Percentiles rank a stretch among this genome's conserved stretches.
phyloP scores from a whole-genome alignment of 1,284 basidiomycete species.

The Coniophora puteana region DNA sequence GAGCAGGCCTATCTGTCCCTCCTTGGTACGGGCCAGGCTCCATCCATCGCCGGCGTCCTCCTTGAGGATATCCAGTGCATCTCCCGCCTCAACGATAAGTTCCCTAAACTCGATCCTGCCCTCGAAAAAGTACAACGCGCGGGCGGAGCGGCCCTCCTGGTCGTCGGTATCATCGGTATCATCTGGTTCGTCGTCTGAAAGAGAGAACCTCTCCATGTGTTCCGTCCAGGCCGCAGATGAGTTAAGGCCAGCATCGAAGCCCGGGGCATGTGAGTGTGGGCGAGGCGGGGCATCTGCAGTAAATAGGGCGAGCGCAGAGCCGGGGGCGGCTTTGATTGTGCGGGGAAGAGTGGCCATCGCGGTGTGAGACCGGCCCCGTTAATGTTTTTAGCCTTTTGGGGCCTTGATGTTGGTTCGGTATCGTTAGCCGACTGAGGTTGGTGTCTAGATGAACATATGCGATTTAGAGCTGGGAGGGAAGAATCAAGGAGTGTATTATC shows the following conservation, averaged over 20 bases:
- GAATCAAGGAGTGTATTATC: too few relatives aligned
- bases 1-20: conserved; percentile 63
- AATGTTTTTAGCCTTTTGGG: not conserved
- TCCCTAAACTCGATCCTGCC: conserved; percentile 73
- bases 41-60: conserved; percentile 70
- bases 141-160: conserved; percentile 45
- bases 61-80: conserved; percentile 60
- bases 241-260: conserved; percentile 75
- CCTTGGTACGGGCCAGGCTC: conserved; percentile 57
- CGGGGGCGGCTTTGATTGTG: conserved; percentile 13
- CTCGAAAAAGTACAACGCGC: conserved; percentile 67
- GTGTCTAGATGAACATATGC: too few relatives aligned
- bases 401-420: too few relatives aligned
- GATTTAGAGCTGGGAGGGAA: too few relatives aligned
- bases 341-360: conserved; percentile 30
- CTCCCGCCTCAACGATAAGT: conserved; percentile 59
- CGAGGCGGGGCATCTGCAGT: conserved; percentile 7
- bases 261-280: conserved; percentile 31
- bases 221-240: conserved; percentile 73
- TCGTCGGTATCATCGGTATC: conserved; percentile 32
- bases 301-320: conserved; percentile 8
- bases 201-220: conserved; percentile 41
- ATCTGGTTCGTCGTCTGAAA: conserved; percentile 38
- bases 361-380: too few relatives aligned
- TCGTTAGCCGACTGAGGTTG: too few relatives aligned